Evolutionary conservation across 75 land plant genomes (phyloP).

Genomic region (Larix kaempferi): DNA sequence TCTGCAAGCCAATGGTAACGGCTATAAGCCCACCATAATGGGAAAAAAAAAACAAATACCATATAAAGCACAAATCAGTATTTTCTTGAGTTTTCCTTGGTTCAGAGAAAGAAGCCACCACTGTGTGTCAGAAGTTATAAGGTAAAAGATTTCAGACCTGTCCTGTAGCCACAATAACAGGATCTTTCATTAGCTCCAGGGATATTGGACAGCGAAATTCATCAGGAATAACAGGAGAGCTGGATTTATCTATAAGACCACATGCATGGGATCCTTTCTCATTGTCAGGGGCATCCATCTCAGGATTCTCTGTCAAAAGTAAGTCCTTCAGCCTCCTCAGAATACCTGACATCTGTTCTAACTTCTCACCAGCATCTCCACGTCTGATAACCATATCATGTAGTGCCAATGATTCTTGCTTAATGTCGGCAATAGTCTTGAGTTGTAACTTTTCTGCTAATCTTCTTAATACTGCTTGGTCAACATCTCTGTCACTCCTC

Average conservation of each 20-base stretch:
- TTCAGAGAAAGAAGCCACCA: not conserved
- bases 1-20: slow-evolving; percentile 38
- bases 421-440: slow-evolving; percentile 58
- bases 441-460: slow-evolving; percentile 68
- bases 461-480: slow-evolving; percentile 39
- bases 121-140: not conserved
- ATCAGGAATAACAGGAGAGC: slow-evolving; percentile 64
- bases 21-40: not conserved
- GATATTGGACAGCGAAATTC: slow-evolving; percentile 97
- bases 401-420: slow-evolving; percentile 74
- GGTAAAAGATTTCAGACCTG: slow-evolving; percentile 54
- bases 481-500: slow-evolving; percentile 35
- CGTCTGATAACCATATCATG: slow-evolving; percentile 63
- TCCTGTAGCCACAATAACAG: slow-evolving; percentile 97
- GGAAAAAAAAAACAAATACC: not conserved
- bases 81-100: not conserved
- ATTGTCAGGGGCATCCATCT: slow-evolving; percentile 33
- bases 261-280: slow-evolving; percentile 17
- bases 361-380: slow-evolving; percentile 49
- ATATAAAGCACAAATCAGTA: not conserved
- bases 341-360: slow-evolving; percentile 66
- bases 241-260: slow-evolving; percentile 19
- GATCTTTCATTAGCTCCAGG: slow-evolving; percentile 93
- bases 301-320: slow-evolving; percentile 56
- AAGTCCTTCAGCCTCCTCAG: slow-evolving; percentile 74